These are phyloP conservation scores for Aspergillus panamensis DNA, from an alignment of 495 filamentous ascomycete species.

Conservation along the genomic window DNA sequence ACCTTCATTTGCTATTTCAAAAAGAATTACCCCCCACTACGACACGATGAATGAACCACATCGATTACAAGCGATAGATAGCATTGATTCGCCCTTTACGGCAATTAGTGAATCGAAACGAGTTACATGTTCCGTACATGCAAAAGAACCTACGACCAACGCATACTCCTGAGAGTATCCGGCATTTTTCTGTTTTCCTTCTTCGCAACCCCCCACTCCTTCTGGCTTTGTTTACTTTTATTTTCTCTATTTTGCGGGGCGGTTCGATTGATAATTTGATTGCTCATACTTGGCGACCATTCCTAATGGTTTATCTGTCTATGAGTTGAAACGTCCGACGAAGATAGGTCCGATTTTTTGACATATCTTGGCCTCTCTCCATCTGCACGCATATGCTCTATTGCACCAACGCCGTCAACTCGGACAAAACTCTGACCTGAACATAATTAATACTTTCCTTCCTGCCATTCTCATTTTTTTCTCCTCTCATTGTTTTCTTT, in stretches of 20 bases:
- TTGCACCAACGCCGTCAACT: neutral
- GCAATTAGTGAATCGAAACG: conserved; percentile 9
- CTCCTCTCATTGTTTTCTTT: neutral
- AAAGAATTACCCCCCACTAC: conserved; percentile 1
- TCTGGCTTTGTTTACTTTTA: neutral
- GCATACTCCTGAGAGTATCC: conserved; percentile 7
- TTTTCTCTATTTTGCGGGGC: conserved; percentile 10
- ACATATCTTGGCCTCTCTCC: conserved; percentile 3
- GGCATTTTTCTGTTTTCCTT: neutral
- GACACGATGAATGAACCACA: conserved; percentile 24
- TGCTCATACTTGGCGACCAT: conserved; percentile 13
- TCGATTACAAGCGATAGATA: conserved; percentile 23
- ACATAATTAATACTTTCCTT: conserved; percentile 15
- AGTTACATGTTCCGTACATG: conserved; percentile 11
- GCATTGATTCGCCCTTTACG: conserved; percentile 16
- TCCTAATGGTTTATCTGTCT: conserved; percentile 11
- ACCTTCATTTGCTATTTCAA: conserved; percentile 12
- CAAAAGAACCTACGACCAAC: conserved; percentile 14
- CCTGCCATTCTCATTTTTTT: neutral
- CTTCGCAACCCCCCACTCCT: neutral
- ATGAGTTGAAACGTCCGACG: conserved; percentile 6
- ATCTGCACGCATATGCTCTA: conserved; percentile 4
- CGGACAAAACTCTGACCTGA: conserved; percentile 3
- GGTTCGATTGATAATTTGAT: conserved; percentile 14
- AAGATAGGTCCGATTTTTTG: conserved; percentile 9